Evolutionary conservation across 352 stramenopile genomes (phyloP), one percentile per base, ranked within the genome.

Genomic region (Globisporangium recalcitrans): DNA sequence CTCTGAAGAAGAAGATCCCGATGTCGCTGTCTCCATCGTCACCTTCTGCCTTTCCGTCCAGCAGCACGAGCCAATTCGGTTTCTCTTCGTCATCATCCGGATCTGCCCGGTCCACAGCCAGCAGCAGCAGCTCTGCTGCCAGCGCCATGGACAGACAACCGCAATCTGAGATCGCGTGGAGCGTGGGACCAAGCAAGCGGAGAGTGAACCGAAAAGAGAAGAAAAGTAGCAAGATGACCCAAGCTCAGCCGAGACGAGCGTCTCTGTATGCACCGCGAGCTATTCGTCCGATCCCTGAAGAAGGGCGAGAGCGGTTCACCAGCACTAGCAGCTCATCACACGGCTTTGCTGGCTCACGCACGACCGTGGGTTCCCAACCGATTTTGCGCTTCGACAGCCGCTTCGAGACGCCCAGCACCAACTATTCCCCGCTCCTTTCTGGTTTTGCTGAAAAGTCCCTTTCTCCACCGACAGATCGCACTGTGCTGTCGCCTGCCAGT

Each of bases 151-250:
- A 52, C 6, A 62, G 40, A 26, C 29, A 32, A 34, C 11, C 40
- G 14, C 29, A 61, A 21, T n/a, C 60, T 13, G 64, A 64, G 22
- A 70, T 70, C 36, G 26, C 21, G 60, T 70, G 64, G 64, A 68
- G 48, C 22, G n/a, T 74, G 47, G 72, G 63, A 5, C 69, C 75
- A 42, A 80, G 55, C 48, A 81, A 81, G 38, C 67, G 77, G 1
- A 58, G 58, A 22, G 58, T 67, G 24, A 22, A 36, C n/a, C 71
- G 62, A 49, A 80, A 80, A 60, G 68, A 79, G 11, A 79, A 69
- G 62, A 78, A 74, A 55, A 71, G 32, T 42, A 40, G 49, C 13
- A 80, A 75, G 60, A 72, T n/a, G 6, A 31, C 52, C 1, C 22
- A 26, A 3, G 13, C 27, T 2, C 44, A 36, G 26, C 19, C 49